Evolutionary conservation across 768 basidiomycete species (phyloP).

Genomic region (Collybiopsis confluens): DNA sequence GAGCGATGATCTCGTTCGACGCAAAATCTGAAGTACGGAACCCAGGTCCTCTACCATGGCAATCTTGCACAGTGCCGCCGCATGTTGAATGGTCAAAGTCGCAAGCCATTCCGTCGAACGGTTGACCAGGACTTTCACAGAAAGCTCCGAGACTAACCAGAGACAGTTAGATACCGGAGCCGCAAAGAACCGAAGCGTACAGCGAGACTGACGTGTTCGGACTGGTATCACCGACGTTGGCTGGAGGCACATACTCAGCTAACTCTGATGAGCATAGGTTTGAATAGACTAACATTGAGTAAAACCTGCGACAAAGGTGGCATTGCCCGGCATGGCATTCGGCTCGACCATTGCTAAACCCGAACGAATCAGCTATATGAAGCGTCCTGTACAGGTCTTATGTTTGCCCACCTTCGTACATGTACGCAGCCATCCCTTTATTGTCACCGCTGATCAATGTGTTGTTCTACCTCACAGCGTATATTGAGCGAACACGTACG

Average conservation of each 20-base stretch:
- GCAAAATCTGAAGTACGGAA: constrained; percentile 73
- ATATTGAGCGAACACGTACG: neutral
- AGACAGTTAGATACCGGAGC: neutral
- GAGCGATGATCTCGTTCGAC: constrained; percentile 70
- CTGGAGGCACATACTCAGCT: constrained; percentile 23
- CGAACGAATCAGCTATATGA: constrained; percentile 1
- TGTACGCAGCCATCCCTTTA: constrained; percentile 81
- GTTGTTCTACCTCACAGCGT: constrained; percentile 52
- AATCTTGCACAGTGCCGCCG: constrained; percentile 46
- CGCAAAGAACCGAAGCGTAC: constrained; percentile 1
- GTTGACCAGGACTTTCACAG: constrained; percentile 72
- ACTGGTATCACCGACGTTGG: constrained; percentile 78
- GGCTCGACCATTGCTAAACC: constrained; percentile 59
- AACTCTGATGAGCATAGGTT: neutral
- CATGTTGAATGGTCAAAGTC: constrained; percentile 74
- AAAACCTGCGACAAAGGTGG: constrained; percentile 71
- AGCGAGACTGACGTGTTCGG: constrained; percentile 66
- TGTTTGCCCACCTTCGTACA: constrained; percentile 59
- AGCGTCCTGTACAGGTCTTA: neutral
- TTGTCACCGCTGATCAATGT: constrained; percentile 79
- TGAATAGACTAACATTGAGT: constrained; percentile 52
- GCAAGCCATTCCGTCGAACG: constrained; percentile 63
- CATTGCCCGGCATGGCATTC: constrained; percentile 59
- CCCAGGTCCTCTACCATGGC: constrained; percentile 54
- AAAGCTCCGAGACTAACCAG: constrained; percentile 57